A percentile compares a stretch with the other conserved stretches of the same genome.
phyloP scores from a whole-genome alignment of 176 grass and related monocot genomes.

The Cymbopogon citratus region DNA sequence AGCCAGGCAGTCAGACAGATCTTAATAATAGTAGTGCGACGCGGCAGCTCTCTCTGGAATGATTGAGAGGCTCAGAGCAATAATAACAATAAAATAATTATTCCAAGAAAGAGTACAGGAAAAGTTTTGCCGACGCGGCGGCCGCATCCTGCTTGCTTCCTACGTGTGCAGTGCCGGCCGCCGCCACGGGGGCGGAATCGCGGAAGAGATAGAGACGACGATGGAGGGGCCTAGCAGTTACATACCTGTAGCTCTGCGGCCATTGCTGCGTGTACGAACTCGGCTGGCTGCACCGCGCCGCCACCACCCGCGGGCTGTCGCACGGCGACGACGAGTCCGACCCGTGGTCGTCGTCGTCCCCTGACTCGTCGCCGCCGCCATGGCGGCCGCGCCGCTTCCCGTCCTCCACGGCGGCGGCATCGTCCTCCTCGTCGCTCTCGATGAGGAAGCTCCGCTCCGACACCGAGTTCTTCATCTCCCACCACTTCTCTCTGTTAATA shows the following conservation, averaged over 20 bases:
- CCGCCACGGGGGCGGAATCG: not conserved
- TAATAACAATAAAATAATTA: not conserved
- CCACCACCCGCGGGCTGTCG: conserved; percentile 20
- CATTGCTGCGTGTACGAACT: conserved; percentile 67
- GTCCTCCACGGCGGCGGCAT: conserved; percentile 14
- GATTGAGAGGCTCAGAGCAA: not conserved
- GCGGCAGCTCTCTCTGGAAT: not conserved
- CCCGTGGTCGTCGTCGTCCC: conserved; percentile 26
- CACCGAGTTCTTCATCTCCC: conserved; percentile 55
- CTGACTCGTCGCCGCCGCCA: conserved; percentile 7
- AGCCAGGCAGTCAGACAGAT: not conserved
- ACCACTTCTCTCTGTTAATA: not conserved
- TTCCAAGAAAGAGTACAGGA: not conserved
- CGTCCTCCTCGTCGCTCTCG: conserved; percentile 58
- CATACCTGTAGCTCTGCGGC: conserved; percentile 98
- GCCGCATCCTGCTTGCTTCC: not conserved
- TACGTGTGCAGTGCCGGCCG: not conserved
- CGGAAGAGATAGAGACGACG: not conserved
- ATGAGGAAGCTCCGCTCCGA: conserved; percentile 65
- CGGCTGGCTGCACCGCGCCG: conserved; percentile 30
- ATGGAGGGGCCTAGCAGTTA: not conserved
- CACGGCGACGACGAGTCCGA: conserved; percentile 48
- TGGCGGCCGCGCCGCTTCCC: not conserved
- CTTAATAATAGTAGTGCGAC: not conserved
- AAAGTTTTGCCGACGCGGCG: not conserved